Evolutionary conservation across 169 alveolate genomes (phyloP), one percentile per base, ranked within the genome.

Genomic region (Plasmodium adleri): DNA sequence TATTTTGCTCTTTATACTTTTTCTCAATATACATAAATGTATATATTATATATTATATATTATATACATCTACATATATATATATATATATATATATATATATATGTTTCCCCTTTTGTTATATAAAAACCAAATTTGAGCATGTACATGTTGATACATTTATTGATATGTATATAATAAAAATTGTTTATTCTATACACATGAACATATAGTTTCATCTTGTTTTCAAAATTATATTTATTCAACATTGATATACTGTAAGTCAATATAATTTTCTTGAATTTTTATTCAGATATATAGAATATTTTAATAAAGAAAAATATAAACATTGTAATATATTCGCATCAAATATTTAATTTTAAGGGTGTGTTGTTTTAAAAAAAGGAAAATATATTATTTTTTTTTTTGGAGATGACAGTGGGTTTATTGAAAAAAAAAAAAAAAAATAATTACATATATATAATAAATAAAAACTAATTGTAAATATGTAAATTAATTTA

Each of bases 141-240:
- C 56, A 50, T 15, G 66, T 64, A 39, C 52, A 59, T 43, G 45
- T 54, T n/a, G 45, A 62, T 68, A 26, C 10, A 62, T 74, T 32
- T 50, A 8, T 74, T 32, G 39, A 58, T 74, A 43, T 17, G 8
- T 26, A 72, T 15, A 52, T 39, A 74, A 47, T 22, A 45, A 24
- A n/a, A 74, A 68, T 26, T 26, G 32, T 26, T 26, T 26, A 26
- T 26, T 26, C 32, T 26, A 26, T 26, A 26, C 0, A 3, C 32
- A 26, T 26, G 32, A 26, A 26, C 32, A 26, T 26, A 50, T 45
- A 74, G 22, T 64, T 76, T 68, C 66, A 32, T 59, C 45, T 74
- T 74, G 76, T 76, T 76, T 63, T 66, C 68, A 64, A 45, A 13
- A 64, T 15, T 43, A 63, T 22, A 64, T 17, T 22, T 56, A 76